Evolutionary conservation across 352 stramenopile species (phyloP).

Genomic region (Phytophthora sansomeana): DNA sequence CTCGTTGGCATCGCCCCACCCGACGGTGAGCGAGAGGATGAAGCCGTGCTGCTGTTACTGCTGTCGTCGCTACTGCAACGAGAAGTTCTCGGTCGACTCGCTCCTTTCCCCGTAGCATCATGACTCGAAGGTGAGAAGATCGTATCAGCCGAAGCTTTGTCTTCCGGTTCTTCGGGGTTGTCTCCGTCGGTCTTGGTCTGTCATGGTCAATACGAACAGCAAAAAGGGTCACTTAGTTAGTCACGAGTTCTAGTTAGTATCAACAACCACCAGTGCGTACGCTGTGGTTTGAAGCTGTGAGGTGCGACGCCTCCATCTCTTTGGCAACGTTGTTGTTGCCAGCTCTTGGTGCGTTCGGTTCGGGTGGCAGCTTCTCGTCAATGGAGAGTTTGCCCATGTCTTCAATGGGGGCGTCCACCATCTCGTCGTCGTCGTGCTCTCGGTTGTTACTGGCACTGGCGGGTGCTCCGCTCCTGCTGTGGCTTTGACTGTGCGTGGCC

Average conservation of each 20-base stretch:
- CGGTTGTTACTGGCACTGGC: slow-evolving; percentile 32
- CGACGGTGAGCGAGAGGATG: slow-evolving; percentile 12
- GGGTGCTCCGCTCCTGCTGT: slow-evolving; percentile 5
- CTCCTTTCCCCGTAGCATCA: slow-evolving; percentile 5
- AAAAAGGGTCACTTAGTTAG: not conserved
- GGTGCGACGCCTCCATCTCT: slow-evolving; percentile 18
- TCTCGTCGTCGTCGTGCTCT: slow-evolving; percentile 19
- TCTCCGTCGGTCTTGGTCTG: slow-evolving; percentile 20
- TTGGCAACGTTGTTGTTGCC: slow-evolving; percentile 33
- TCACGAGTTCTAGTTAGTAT: not conserved
- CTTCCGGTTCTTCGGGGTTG: slow-evolving; percentile 26
- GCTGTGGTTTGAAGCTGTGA: not conserved
- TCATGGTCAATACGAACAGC: slow-evolving; percentile 1
- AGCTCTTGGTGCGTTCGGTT: slow-evolving; percentile 11
- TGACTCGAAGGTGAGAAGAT: not conserved
- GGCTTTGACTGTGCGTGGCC: slow-evolving; percentile 8
- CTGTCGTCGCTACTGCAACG: slow-evolving; percentile 22
- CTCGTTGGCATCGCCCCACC: slow-evolving; percentile 11
- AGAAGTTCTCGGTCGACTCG: slow-evolving; percentile 5
- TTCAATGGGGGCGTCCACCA: slow-evolving; percentile 12
- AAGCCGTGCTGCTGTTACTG: slow-evolving; percentile 31
- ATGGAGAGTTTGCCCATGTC: slow-evolving; percentile 23
- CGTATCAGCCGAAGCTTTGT: slow-evolving; percentile 19
- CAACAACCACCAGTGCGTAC: not conserved
- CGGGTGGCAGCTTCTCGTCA: slow-evolving; percentile 3